These are phyloP conservation scores for Saururus chinensis DNA, from an alignment of 164 flowering plant genomes.

Conservation along the genomic window DNA sequence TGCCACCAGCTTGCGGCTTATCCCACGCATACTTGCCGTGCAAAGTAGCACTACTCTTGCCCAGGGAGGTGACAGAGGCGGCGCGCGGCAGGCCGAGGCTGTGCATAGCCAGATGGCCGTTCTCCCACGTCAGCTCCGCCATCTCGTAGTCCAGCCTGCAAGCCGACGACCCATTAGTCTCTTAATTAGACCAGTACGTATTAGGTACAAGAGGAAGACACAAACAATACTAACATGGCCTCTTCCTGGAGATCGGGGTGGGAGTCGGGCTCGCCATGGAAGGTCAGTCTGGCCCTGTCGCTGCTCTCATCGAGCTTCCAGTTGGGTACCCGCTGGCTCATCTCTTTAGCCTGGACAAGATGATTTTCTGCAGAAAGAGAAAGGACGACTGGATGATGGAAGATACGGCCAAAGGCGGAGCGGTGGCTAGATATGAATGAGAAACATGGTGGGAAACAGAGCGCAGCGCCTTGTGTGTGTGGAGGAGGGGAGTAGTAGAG, in stretches of 20 bases:
- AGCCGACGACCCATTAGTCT: too few relatives aligned
- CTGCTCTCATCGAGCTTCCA: slow-evolving; percentile 51
- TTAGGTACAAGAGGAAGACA: too few relatives aligned
- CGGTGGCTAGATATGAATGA: too few relatives aligned
- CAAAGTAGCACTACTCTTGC: background rate
- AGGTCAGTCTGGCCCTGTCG: slow-evolving; percentile 7
- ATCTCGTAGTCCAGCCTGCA: slow-evolving; percentile 65
- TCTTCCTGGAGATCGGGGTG: background rate
- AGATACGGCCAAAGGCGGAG: too few relatives aligned
- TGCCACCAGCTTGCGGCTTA: slow-evolving; percentile 50
- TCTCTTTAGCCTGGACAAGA: slow-evolving; percentile 5
- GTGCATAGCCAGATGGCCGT: slow-evolving; percentile 76
- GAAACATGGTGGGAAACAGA: too few relatives aligned
- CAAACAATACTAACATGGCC: slow-evolving; percentile 3
- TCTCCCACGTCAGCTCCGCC: slow-evolving; percentile 86
- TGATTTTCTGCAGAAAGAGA: too few relatives aligned
- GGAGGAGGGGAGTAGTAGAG: too few relatives aligned
- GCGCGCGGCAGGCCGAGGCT: slow-evolving; percentile 53
- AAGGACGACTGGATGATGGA: too few relatives aligned
- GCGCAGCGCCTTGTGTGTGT: too few relatives aligned
- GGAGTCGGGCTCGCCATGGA: slow-evolving; percentile 13
- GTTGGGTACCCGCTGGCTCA: slow-evolving; percentile 77
- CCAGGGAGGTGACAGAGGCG: slow-evolving; percentile 11
- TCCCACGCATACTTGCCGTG: slow-evolving; percentile 33
- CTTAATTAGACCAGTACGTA: too few relatives aligned